phyloP scores from a whole-genome alignment of 176 grass and related monocot genomes.

The Dactylis glomerata region DNA sequence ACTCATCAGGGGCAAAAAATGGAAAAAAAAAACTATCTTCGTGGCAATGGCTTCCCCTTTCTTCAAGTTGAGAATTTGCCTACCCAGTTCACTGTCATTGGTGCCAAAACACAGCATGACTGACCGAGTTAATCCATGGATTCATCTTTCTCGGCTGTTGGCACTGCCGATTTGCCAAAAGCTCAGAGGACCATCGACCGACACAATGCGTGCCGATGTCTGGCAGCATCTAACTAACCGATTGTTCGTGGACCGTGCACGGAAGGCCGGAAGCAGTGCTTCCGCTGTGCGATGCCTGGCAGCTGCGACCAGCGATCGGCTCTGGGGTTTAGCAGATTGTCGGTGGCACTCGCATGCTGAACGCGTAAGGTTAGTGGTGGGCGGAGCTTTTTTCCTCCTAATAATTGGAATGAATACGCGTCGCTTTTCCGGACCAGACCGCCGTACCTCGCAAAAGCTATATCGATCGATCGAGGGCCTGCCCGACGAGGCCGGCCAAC shows the following conservation, averaged over 20 bases:
- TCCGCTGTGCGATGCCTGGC: neutral
- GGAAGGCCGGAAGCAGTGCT: neutral
- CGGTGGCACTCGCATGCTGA: constrained; percentile 33
- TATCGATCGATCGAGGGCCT: neutral
- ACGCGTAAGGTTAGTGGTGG: neutral
- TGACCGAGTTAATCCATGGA: no score
- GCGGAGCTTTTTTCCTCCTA: neutral
- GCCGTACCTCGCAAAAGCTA: constrained; percentile 20
- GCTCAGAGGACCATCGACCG: neutral
- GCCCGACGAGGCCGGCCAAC: constrained; percentile 38
- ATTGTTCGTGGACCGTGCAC: neutral
- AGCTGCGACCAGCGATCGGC: neutral
- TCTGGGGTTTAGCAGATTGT: constrained; percentile 7
- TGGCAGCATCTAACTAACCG: neutral
- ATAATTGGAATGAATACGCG: constrained; percentile 25
- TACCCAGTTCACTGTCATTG: no score
- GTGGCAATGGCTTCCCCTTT: neutral
- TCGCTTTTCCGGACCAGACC: constrained; percentile 3
- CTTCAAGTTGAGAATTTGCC: no score
- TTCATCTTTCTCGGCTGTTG: neutral
- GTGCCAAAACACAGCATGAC: no score
- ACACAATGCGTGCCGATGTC: neutral
- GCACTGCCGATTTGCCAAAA: neutral
- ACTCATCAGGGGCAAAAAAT: neutral
- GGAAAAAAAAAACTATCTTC: no score